Evolutionary conservation across 2,329 filamentous ascomycete species (phyloP).

Genomic region (Scorias spongiosa): DNA sequence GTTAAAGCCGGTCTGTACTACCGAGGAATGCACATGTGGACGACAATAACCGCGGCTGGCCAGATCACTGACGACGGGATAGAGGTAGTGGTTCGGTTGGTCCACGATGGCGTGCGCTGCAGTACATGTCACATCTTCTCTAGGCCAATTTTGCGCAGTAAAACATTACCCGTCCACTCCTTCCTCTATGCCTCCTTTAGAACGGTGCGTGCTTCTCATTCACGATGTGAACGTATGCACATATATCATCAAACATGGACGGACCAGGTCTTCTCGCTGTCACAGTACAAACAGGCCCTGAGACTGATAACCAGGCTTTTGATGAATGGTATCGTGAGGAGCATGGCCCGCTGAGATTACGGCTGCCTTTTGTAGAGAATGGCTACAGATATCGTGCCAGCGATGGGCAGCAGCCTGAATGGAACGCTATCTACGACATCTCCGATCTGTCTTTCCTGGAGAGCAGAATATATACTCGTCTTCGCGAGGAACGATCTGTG

Average conservation of each 20-base stretch:
- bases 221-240: too few species aligned
- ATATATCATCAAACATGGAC: conserved; percentile 14
- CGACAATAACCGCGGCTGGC: too few species aligned
- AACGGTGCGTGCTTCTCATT: too few species aligned
- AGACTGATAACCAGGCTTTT: conserved; percentile 53
- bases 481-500: conserved; percentile 40
- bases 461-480: conserved; percentile 51
- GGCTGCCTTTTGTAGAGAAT: conserved; percentile 58
- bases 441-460: conserved; percentile 57
- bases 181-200: too few species aligned
- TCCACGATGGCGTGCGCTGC: too few species aligned
- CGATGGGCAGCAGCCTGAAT: conserved; percentile 50
- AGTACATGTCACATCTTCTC: too few species aligned
- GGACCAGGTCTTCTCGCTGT: conserved; percentile 62
- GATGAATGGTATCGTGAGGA: conserved; percentile 94
- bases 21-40: too few species aligned
- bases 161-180: too few species aligned
- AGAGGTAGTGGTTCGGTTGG: too few species aligned
- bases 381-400: conserved; percentile 64
- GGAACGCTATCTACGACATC: conserved; percentile 71
- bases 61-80: too few species aligned
- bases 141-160: too few species aligned
- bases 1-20: too few species aligned
- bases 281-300: conserved; percentile 64
- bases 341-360: conserved; percentile 68